phyloP scores from a whole-genome alignment of 83 land plant species.

The Thuja plicata region DNA sequence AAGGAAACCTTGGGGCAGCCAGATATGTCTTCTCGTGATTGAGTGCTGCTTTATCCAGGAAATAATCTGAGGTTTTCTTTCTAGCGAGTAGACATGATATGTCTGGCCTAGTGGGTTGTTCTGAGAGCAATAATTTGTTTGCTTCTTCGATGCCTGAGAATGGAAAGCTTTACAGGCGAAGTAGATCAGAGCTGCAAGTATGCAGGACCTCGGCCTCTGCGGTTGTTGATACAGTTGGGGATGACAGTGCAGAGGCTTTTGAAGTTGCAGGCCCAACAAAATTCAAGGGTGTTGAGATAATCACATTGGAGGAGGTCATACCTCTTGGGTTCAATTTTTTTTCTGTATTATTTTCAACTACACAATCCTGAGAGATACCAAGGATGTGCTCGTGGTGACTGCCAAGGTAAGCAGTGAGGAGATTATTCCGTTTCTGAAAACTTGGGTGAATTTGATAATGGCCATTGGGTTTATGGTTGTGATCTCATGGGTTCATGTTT shows the following conservation, averaged over 20 bases:
- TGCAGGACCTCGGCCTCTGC: conserved; percentile 35
- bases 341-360: conserved; percentile 59
- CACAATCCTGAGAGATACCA: conserved; percentile 53
- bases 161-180: background rate
- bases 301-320: conserved; percentile 83
- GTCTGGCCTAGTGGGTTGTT: background rate
- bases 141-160: background rate
- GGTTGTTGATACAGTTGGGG: conserved; percentile 32
- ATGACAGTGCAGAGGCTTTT: conserved; percentile 11
- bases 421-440: conserved; percentile 48
- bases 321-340: conserved; percentile 83
- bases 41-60: background rate
- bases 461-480: conserved; percentile 96
- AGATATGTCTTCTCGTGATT: background rate
- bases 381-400: conserved; percentile 59
- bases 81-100: background rate
- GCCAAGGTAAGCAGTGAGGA: conserved; percentile 62
- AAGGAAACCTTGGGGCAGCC: background rate
- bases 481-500: too few relatives aligned
- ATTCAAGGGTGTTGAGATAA: conserved; percentile 79
- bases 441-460: conserved; percentile 69
- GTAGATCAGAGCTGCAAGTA: background rate
- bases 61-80: background rate
- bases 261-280: conserved; percentile 32
- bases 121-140: background rate